Evolutionary conservation across 805 yeast species (phyloP).

Genomic region (Metschnikowia baotianmanensis): DNA sequence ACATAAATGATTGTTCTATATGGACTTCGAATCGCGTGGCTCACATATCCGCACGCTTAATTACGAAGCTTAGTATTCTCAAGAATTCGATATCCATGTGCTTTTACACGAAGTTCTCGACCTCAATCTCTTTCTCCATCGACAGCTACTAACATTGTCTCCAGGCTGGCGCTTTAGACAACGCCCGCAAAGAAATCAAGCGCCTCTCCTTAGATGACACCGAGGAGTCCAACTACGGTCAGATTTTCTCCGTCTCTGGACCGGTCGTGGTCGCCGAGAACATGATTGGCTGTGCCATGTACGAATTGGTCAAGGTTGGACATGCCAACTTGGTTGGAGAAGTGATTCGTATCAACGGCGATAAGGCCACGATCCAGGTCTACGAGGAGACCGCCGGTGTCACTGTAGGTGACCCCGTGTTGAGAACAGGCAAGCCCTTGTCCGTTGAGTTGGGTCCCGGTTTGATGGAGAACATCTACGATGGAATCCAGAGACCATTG

Average conservation of each 20-base stretch:
- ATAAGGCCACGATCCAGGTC: slow-evolving; percentile 97
- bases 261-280: slow-evolving; percentile 97
- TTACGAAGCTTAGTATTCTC: no score
- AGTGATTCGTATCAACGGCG: slow-evolving; percentile 94
- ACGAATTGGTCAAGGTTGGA: slow-evolving; percentile 97
- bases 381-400: slow-evolving; percentile 99
- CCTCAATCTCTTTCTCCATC: not conserved
- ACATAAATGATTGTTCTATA: not conserved
- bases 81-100: not conserved
- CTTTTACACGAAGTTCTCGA: not conserved
- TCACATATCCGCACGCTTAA: no score
- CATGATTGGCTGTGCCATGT: slow-evolving; percentile 99
- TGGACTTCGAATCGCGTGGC: no score
- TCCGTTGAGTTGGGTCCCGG: slow-evolving; percentile 99
- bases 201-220: slow-evolving; percentile 74
- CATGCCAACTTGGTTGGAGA: slow-evolving; percentile 97
- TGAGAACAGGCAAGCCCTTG: slow-evolving; percentile 98
- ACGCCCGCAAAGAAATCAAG: slow-evolving; percentile 91
- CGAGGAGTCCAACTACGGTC: slow-evolving; percentile 79
- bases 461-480: slow-evolving; percentile 97
- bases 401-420: slow-evolving; percentile 98
- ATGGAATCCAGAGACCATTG: slow-evolving; percentile 99
- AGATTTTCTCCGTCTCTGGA: slow-evolving; percentile 93
- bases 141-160: slow-evolving; percentile 7
- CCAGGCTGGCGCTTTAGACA: slow-evolving; percentile 94